Conservation (phyloP, 208 protist species). For the Leishmania tropica region DNA sequence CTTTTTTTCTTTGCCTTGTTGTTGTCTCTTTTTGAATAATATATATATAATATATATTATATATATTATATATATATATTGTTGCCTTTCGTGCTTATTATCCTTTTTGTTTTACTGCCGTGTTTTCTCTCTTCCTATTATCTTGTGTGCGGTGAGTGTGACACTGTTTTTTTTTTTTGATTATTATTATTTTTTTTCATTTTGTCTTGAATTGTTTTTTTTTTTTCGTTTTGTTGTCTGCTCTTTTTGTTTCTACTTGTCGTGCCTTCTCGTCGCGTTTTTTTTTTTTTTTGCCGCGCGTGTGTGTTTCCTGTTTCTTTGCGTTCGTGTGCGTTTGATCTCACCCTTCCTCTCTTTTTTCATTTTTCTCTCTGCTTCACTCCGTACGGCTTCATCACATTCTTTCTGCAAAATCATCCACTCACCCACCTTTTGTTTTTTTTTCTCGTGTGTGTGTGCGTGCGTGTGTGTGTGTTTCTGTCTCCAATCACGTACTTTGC, state of each 20-base stretch:
- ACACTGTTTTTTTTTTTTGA: not conserved
- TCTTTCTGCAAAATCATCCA: not conserved
- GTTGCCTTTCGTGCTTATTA: not conserved
- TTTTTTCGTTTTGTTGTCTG: conserved; percentile 8
- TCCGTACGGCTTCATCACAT: conserved; percentile 7
- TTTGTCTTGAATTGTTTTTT: conserved; percentile 5
- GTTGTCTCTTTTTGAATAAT: not conserved
- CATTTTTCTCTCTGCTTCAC: conserved; percentile 8
- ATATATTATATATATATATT: not conserved
- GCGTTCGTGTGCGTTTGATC: not conserved
- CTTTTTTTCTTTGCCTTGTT: conserved; percentile 3
- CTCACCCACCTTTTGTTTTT: conserved; percentile 4
- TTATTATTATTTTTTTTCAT: not conserved
- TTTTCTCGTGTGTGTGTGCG: not conserved
- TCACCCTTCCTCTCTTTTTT: conserved; percentile 7
- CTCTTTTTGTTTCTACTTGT: conserved; percentile 13
- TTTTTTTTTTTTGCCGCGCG: conserved; percentile 7
- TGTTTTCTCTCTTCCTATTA: not conserved
- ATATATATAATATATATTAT: not conserved
- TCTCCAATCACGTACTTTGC: not conserved
- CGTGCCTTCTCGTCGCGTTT: conserved; percentile 6
- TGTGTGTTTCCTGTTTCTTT: conserved; percentile 1
- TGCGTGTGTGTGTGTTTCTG: not conserved
- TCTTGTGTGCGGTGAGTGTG: not conserved
- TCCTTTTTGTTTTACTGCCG: not conserved